Evolutionary conservation across 2,329 filamentous ascomycete genomes (phyloP).

Genomic region (Dissoconium aciculare): DNA sequence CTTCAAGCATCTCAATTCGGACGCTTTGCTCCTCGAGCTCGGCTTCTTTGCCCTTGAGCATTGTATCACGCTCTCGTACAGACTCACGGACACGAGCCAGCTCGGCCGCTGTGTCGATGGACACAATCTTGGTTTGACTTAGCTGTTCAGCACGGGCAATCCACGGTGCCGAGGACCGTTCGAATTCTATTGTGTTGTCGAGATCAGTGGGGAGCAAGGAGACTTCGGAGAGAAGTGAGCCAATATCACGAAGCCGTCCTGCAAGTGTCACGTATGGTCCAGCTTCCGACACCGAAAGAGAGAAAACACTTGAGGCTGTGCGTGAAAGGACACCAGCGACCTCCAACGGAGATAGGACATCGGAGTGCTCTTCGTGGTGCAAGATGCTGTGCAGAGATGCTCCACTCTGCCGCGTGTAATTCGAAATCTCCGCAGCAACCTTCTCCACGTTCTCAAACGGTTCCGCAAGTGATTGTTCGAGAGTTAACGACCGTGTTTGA

Average conservation of each 20-base stretch:
- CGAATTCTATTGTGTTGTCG: conserved; percentile 41
- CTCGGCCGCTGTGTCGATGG: conserved; percentile 73
- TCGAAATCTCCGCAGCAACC: conserved; percentile 49
- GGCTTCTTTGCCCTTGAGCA: conserved; percentile 45
- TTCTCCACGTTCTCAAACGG: conserved; percentile 56
- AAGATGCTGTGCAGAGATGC: conserved; percentile 50
- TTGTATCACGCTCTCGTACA: conserved; percentile 54
- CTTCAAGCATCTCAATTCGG: conserved; percentile 84
- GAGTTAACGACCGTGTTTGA: conserved; percentile 56
- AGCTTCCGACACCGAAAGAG: conserved; percentile 38
- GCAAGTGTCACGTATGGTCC: conserved; percentile 57
- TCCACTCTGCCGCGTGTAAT: conserved; percentile 53
- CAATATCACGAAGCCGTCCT: conserved; percentile 50
- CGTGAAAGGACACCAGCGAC: conserved; percentile 48
- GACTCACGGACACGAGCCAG: conserved; percentile 66
- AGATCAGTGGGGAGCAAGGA: conserved; percentile 41
- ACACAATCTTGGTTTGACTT: conserved; percentile 63
- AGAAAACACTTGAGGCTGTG: conserved; percentile 38
- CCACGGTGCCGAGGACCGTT: conserved; percentile 66
- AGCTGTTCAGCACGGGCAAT: conserved; percentile 65
- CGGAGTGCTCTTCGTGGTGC: conserved; percentile 54
- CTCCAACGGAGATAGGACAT: conserved; percentile 52
- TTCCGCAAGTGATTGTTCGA: conserved; percentile 51
- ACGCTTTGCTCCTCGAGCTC: conserved; percentile 75
- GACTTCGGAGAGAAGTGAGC: conserved; percentile 52